A percentile compares a stretch with the other conserved stretches of the same genome.
Conservation (phyloP, 306 rosid genomes). For the Prunus dulcis region DNA sequence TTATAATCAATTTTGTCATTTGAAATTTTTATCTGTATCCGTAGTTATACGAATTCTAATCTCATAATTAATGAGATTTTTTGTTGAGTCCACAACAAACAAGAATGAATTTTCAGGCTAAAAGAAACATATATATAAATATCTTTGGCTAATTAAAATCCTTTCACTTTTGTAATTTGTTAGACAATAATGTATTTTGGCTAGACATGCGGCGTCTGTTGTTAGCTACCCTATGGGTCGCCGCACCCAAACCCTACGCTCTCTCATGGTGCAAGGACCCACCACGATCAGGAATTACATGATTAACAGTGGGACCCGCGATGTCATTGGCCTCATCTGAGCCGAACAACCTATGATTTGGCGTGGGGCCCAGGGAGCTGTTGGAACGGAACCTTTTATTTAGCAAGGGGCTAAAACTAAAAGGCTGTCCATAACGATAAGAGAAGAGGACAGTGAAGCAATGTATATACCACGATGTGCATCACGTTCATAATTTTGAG, state of each 20-base stretch:
- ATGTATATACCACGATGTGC: background rate
- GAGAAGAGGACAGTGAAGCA: conserved; percentile 8
- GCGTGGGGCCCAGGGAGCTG: conserved; percentile 10
- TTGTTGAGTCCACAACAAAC: too few species aligned
- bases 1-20: too few species aligned
- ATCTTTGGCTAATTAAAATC: too few species aligned
- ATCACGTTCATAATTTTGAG: background rate
- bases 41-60: too few species aligned
- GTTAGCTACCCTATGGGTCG: background rate
- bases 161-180: background rate
- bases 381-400: background rate
- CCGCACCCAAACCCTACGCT: background rate
- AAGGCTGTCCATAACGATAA: background rate
- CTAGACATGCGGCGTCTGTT: background rate
- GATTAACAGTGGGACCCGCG: conserved; percentile 4
- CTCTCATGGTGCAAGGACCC: background rate
- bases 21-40: too few species aligned
- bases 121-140: too few species aligned
- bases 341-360: background rate
- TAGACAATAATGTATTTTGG: background rate
- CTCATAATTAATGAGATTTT: too few species aligned
- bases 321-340: conserved; percentile 13
- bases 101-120: too few species aligned
- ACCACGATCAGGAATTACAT: conserved; percentile 11
- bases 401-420: background rate